Percentiles rank a stretch among this genome's conserved stretches.
phyloP scores from a whole-genome alignment of 768 basidiomycete genomes.

The Melanogaster broomeanus region DNA sequence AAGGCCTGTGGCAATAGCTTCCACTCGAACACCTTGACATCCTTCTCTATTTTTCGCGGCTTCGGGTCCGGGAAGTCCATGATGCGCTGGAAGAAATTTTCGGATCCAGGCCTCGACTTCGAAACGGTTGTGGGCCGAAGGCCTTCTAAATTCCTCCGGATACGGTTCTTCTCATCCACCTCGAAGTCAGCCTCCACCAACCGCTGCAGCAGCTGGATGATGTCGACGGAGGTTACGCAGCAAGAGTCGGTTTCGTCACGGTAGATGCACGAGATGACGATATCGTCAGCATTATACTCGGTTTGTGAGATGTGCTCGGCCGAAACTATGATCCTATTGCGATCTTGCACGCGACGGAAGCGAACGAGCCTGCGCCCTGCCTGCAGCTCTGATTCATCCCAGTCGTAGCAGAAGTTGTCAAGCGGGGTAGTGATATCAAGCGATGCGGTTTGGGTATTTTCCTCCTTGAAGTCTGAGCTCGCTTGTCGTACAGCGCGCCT shows the following conservation, averaged over 20 bases:
- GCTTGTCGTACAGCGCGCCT: constrained; percentile 25
- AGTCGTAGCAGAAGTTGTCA: constrained; percentile 52
- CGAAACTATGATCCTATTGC: constrained; percentile 72
- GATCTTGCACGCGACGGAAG: constrained; percentile 79
- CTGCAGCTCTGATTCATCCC: constrained; percentile 65
- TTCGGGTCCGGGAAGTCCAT: constrained; percentile 96
- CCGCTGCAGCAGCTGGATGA: constrained; percentile 88
- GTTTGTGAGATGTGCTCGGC: constrained; percentile 75
- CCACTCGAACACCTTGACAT: constrained; percentile 89
- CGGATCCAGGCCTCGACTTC: constrained; percentile 78
- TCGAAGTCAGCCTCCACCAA: constrained; percentile 74
- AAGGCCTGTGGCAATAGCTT: constrained; percentile 65
- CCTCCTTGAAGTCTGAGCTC: constrained; percentile 36
- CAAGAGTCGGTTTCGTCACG: constrained; percentile 74
- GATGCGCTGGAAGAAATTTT: constrained; percentile 91
- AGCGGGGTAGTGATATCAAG: constrained; percentile 64
- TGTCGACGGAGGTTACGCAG: constrained; percentile 94
- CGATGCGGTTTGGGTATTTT: constrained; percentile 52
- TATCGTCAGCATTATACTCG: constrained; percentile 71
- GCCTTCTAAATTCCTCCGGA: constrained; percentile 91
- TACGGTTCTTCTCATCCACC: constrained; percentile 96
- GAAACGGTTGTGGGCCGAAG: constrained; percentile 89
- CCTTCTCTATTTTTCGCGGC: constrained; percentile 96
- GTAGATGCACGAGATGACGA: constrained; percentile 94
- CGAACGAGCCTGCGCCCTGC: constrained; percentile 83